Evolutionary conservation across 768 basidiomycete species (phyloP), one percentile per base, ranked within the genome.

Genomic region (Podaxis sp.): DNA sequence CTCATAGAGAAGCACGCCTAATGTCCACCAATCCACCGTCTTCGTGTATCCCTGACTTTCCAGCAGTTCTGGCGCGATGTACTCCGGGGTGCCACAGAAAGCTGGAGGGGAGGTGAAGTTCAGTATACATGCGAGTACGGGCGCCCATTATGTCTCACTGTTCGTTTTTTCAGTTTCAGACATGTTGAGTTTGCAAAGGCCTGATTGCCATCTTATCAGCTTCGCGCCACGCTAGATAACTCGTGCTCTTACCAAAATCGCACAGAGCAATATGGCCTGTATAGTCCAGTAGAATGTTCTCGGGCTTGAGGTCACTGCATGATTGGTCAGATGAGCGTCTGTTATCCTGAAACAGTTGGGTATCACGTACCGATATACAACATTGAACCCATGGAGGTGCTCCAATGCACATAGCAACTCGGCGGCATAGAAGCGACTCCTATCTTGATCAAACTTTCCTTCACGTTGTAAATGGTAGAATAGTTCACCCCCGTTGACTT

Each of bases 1-100:
- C 77, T 99, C 96, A 71, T 94, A 99, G 49, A 99, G 82, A 58
- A 99, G 82, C 20, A 99, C 96, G 38, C 96, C 97, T 3, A 98
- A 81, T 0, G 96, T 99, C 96, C 93, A 96, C 96, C 96, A 99
- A 71, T 99, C 96, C 15, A 99, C 97, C 0, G 96, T 97, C 71
- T 96, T 96, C 3, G 95, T 96, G 77, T 99, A 98, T 1, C 97
- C 96, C 70, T 94, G 91, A 65, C 92, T 97, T 72, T 96, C 94
- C 65, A 99, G 85, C 40, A 99, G 85, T 73, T 99, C 96, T 0
- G 96, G 96, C 7, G 96, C 95, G 69, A 99, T 99, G 76, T 99
- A 99, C 74, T 99, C 96, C 1, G 96, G 96, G 4, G 96, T 99
- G 6, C 96, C 96, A 71, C 96, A 99, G 82, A 99, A 99, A 7